Percentiles rank a stretch among this genome's conserved stretches.
phyloP scores from a whole-genome alignment of 2,329 filamentous ascomycete genomes.

The Exophiala calicioides region DNA sequence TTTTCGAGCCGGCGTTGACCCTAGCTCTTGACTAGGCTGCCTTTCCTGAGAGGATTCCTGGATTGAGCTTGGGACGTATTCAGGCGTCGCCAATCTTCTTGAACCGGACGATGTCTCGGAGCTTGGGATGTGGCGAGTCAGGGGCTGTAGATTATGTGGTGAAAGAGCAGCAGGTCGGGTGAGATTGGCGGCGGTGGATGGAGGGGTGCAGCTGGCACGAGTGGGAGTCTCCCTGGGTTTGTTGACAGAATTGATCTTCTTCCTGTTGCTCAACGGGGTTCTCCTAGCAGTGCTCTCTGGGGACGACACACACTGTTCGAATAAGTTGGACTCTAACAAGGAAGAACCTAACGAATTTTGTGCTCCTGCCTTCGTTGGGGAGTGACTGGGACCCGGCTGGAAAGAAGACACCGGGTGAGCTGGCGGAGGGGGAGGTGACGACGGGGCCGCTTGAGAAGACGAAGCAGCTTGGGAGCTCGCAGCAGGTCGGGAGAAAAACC shows the following conservation, averaged over 20 bases:
- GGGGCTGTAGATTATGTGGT: not conserved
- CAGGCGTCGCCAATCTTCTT: conserved; percentile 2
- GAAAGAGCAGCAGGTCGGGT: not conserved
- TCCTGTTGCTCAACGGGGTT: too few relatives aligned
- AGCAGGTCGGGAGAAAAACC: not conserved
- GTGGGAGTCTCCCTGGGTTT: not conserved
- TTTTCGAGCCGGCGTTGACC: not conserved
- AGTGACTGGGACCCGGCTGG: not conserved
- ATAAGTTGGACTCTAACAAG: too few relatives aligned
- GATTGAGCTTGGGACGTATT: conserved; percentile 10
- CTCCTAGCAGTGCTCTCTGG: too few relatives aligned
- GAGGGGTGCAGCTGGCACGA: not conserved
- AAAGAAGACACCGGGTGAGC: too few relatives aligned
- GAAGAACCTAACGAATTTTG: too few relatives aligned
- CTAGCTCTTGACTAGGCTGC: conserved; percentile 6
- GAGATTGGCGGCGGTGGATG: too few relatives aligned
- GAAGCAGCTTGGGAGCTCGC: too few relatives aligned
- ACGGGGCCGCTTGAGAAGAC: too few relatives aligned
- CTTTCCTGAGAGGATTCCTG: not conserved
- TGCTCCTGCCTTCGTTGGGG: conserved; percentile 1
- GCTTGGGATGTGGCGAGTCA: conserved; percentile 1
- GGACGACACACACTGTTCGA: too few relatives aligned
- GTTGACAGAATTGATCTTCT: not conserved
- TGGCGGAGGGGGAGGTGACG: too few relatives aligned
- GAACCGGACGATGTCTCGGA: conserved; percentile 4